Conservation (phyloP, 495 filamentous ascomycete genomes). For the Aspergillus incahuasiensis region DNA sequence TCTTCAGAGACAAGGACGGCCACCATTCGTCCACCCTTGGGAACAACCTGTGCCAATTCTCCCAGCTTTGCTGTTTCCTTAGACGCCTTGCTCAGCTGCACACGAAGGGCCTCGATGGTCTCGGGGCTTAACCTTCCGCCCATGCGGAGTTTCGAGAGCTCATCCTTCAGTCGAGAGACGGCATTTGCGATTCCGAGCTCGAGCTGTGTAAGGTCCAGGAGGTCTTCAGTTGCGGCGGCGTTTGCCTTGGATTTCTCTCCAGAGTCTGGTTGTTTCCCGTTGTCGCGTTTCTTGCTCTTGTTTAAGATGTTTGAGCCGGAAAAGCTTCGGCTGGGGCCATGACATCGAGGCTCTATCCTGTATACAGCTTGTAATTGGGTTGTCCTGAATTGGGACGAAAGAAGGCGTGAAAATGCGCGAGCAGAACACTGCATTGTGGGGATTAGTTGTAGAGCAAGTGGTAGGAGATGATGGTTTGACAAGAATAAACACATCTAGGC, state of each 20-base stretch:
- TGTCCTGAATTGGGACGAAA: neutral
- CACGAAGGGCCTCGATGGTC: conserved; percentile 58
- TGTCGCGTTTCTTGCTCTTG: conserved; percentile 42
- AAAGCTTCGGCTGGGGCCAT: conserved; percentile 13
- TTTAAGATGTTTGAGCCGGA: conserved; percentile 23
- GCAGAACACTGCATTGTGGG: neutral
- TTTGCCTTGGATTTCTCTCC: conserved; percentile 16
- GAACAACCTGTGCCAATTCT: conserved; percentile 73
- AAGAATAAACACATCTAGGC: neutral
- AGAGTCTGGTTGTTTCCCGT: conserved; percentile 22
- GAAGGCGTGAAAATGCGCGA: neutral
- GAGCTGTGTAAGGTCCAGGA: conserved; percentile 64
- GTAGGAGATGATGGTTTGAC: neutral
- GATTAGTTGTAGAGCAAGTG: neutral
- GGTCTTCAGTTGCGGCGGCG: conserved; percentile 44
- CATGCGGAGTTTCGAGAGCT: conserved; percentile 60
- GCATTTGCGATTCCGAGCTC: conserved; percentile 53
- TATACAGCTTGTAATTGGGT: neutral
- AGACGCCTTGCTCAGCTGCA: conserved; percentile 52
- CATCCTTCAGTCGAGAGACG: conserved; percentile 52
- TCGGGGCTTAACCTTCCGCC: conserved; percentile 69
- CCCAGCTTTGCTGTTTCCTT: conserved; percentile 50
- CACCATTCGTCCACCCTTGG: conserved; percentile 63
- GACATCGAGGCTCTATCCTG: neutral
- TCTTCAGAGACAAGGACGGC: conserved; percentile 61